Conservation (phyloP, 176 grass and related monocot species). For the Cenchrus fungigraminus region DNA sequence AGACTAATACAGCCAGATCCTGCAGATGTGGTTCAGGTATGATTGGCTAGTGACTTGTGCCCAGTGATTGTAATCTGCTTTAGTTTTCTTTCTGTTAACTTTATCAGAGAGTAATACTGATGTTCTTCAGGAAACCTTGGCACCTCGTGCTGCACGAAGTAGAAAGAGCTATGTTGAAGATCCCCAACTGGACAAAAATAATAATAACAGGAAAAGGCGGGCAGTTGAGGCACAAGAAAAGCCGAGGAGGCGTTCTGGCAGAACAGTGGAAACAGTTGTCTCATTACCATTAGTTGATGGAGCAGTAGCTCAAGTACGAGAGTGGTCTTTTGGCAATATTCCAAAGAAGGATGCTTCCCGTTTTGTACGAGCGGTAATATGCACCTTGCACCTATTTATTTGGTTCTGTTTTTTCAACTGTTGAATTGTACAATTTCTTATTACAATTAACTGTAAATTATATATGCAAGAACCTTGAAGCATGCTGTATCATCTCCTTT, state of each 20-base stretch:
- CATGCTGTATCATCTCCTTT: conserved; percentile 10
- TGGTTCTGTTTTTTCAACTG: conserved; percentile 29
- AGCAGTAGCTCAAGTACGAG: conserved; percentile 84
- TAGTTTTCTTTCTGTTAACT: background rate
- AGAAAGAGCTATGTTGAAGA: conserved; percentile 92
- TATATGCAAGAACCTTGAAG: conserved; percentile 4
- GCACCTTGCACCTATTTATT: background rate
- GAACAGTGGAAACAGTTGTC: conserved; percentile 62
- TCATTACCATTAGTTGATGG: conserved; percentile 82
- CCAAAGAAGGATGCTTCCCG: conserved; percentile 93
- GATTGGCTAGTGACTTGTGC: conserved; percentile 14
- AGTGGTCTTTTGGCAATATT: conserved; percentile 87
- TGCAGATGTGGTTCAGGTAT: conserved; percentile 83
- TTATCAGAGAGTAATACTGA: conserved; percentile 16
- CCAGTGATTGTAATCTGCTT: background rate
- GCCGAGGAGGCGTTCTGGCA: conserved; percentile 74
- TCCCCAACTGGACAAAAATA: conserved; percentile 64
- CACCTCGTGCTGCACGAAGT: conserved; percentile 95
- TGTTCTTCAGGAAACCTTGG: conserved; percentile 77
- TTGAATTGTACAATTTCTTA: background rate
- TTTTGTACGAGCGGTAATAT: conserved; percentile 92
- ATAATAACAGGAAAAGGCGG: conserved; percentile 67
- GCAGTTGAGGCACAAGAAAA: conserved; percentile 71
- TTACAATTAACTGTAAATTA: background rate
- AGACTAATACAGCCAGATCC: conserved; percentile 92